phyloP scores from a whole-genome alignment of 1,139 yeast species.

The Scheffersomyces quercinus region DNA sequence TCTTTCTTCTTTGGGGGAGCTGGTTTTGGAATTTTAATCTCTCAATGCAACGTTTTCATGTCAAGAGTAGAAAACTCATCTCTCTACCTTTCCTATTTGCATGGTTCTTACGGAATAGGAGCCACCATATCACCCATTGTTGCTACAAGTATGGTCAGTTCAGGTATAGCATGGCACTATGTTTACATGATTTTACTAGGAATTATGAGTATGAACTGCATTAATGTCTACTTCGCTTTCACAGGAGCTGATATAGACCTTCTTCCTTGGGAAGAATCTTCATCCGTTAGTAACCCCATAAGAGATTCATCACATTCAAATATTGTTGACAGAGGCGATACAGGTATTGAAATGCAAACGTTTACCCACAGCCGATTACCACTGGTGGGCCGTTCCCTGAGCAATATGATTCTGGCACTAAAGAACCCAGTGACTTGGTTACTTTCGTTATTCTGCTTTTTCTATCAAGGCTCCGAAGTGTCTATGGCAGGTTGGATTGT shows the following conservation, averaged over 20 bases:
- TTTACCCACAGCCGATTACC: neutral
- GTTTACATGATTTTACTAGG: slow-evolving; percentile 51
- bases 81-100: slow-evolving; percentile 49
- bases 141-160: slow-evolving; percentile 49
- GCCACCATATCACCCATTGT: slow-evolving; percentile 58
- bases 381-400: neutral
- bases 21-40: slow-evolving; percentile 52
- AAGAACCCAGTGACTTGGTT: slow-evolving; percentile 52
- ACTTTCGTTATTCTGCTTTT: slow-evolving; percentile 49
- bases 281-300: too few relatives aligned
- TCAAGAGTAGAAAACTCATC: slow-evolving; percentile 48
- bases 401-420: slow-evolving; percentile 26
- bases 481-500: slow-evolving; percentile 69
- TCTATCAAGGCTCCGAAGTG: slow-evolving; percentile 68
- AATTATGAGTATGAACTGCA: slow-evolving; percentile 24
- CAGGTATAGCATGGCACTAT: slow-evolving; percentile 50
- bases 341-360: slow-evolving; percentile 1
- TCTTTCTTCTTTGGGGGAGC: slow-evolving; percentile 58
- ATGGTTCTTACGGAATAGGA: slow-evolving; percentile 61
- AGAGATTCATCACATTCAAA: too few relatives aligned
- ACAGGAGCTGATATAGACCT: slow-evolving; percentile 43
- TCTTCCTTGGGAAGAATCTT: slow-evolving; percentile 26
- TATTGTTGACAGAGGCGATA: too few relatives aligned
- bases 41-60: slow-evolving; percentile 55
- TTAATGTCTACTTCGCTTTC: slow-evolving; percentile 34